Base-by-base conservation (phyloP, 1,139 yeast genomes). In the Geotrichum reessii region DNA sequence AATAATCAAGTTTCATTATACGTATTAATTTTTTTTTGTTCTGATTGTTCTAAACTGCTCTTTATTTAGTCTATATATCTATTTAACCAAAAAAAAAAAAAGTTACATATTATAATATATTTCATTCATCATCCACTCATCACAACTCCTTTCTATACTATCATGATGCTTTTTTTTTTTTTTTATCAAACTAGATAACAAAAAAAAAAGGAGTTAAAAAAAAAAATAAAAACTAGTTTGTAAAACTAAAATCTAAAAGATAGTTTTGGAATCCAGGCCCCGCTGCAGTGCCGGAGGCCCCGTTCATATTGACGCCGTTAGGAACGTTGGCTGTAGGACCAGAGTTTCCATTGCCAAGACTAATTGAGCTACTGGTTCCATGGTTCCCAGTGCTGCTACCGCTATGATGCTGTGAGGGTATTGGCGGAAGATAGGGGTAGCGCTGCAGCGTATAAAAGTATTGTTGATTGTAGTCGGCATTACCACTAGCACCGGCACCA, bases 171-270 rank as follows among this genome's bases (percentile, higher is more conserved):
- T 48, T 48, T 14, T 50, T 42, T 12, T 50, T 21, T 50, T 50
- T 28, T 31, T 50, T 47, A 9, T 21, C 12, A 24, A 11, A 8
- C 27, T 12, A 25, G 49, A 17, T 8, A n/a, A n/a, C n/a, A n/a
- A n/a, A 47, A 17, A 27, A 24, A 47, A 22, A 24, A 27, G n/a
- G n/a, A n/a, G 3, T 21, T 21, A 22, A 47, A 22, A 24, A 27
- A 14, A 47, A 14, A 22, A 24, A 27, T 25, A 12, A 12, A 22
- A 11, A 9, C 14, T n/a, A 47, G 33, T 22, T 24, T 8, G 31
- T n/a, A 24, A 47, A 47, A 17, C 42, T 47, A 2, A 47, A 52
- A 17, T 52, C 55, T 14, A 52, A 21, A 17, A 52, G 28, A 21
- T 33, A 52, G 12, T 22, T 37, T 44, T 52, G 55, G 28, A 25